These are phyloP conservation scores for Smallanthus sonchifolius DNA, from an alignment of 129 eudicot species.

Conservation along the genomic window DNA sequence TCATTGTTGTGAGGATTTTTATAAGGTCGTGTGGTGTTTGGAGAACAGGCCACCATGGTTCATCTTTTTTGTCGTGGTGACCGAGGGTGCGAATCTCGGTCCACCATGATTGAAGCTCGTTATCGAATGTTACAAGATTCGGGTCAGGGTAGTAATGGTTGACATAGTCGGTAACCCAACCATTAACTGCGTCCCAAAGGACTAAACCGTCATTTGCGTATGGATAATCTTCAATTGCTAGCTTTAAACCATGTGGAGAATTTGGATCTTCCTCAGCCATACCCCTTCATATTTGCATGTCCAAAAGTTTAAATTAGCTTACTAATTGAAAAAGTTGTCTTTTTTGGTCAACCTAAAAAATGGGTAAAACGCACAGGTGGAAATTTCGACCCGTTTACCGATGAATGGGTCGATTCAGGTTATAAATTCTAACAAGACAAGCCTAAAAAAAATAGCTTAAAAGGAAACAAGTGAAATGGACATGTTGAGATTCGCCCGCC, in stretches of 20 bases:
- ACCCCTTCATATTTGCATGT: conserved; percentile 37
- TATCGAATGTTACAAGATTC: conserved; percentile 36
- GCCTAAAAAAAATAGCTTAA: background rate
- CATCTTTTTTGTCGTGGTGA: conserved; percentile 80
- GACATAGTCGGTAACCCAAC: conserved; percentile 77
- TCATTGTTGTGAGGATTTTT: conserved; percentile 54
- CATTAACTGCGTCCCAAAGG: conserved; percentile 65
- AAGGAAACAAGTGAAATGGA: background rate
- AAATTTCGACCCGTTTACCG: background rate
- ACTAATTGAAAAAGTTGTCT: background rate
- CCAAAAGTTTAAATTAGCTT: background rate
- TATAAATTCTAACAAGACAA: background rate
- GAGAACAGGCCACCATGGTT: conserved; percentile 88
- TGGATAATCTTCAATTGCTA: conserved; percentile 78
- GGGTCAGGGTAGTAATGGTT: conserved; percentile 52
- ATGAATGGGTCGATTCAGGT: background rate
- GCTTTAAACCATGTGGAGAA: conserved; percentile 79
- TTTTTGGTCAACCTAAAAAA: background rate
- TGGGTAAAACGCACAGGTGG: background rate
- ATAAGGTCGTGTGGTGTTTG: conserved; percentile 54
- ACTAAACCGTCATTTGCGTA: conserved; percentile 75
- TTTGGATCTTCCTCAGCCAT: conserved; percentile 77
- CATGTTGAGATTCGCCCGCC: too few relatives aligned
- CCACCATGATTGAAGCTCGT: conserved; percentile 92
- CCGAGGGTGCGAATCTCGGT: conserved; percentile 63